Base-by-base conservation (phyloP, 2,329 filamentous ascomycete genomes). In the Didymella sp. region DNA sequence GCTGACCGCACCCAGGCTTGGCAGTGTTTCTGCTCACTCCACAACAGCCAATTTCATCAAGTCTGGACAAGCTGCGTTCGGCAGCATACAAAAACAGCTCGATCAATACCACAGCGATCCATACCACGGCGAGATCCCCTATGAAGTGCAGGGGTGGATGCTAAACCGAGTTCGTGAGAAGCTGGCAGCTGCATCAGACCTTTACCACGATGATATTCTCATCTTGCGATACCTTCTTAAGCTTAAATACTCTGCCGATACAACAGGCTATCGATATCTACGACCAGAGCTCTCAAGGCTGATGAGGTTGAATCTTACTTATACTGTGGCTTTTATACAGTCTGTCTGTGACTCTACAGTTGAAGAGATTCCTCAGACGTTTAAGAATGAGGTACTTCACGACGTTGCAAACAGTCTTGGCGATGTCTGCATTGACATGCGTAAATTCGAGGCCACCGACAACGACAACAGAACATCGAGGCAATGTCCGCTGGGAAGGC, bases 361-460 rank as follows among this genome's bases (percentile, higher is more conserved):
- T 15, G 24, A 43, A 6, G 48, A 56, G 22, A 28, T 56, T 3
- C 37, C 54, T 15, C 41, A 8, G 6, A 13, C 6, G 4, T 37
- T 41, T 8, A 56, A 56, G 22, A 37, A 56, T 24, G 43, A 43
- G n/a, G 13, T 51, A 7, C 42, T 56, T 17, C 37, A 24, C 17
- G 24, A 28, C 43, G 42, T 56, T 6, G 48, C 47, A 47, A 28
- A 28, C 6, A 15, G 27, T 2, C 48, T 56, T 28, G 30, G 54
- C 24, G 30, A 30, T 19, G 48, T 51, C 27, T 56, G 42, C 12
- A 41, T 56, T 9, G 54, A 56, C 19, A 51, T 43, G 33, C 47
- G 48, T 31, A 22, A 37, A 2, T 13, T 47, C 30, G 43, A 38
- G 15, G 6, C 21, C n/a, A 37, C 51, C 11, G 37, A 51, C 17